Conservation (phyloP, 2,329 filamentous ascomycete genomes). For the Fusarium proliferatum region DNA sequence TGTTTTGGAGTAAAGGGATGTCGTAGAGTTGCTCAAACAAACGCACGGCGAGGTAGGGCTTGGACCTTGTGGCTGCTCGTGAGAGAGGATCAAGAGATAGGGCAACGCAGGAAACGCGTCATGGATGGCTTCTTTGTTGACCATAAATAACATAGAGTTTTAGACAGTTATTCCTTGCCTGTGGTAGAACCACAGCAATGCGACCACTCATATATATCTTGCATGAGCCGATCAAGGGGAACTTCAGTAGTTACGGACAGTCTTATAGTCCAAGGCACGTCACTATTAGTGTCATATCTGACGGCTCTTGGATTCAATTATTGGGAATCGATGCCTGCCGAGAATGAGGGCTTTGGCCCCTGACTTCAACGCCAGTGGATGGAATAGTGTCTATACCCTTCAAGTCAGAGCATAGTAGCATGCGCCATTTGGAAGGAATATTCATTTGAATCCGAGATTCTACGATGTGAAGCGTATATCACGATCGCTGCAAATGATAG, state of each 20-base stretch:
- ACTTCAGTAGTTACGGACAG: background rate
- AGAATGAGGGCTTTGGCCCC: background rate
- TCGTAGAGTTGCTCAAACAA: background rate
- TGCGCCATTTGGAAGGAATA: background rate
- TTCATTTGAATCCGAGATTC: background rate
- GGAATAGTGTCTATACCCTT: background rate
- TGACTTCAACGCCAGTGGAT: background rate
- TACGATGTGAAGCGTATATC: background rate
- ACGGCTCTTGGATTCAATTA: background rate
- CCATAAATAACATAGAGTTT: background rate
- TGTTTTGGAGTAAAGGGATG: too few species aligned
- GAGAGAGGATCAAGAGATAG: background rate
- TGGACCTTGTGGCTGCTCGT: background rate
- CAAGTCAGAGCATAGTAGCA: background rate
- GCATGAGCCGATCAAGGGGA: background rate
- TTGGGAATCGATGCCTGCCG: background rate
- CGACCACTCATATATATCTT: background rate
- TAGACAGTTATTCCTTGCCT: too few species aligned
- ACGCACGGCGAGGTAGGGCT: background rate
- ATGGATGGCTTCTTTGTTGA: background rate
- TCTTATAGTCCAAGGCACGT: background rate
- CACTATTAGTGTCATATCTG: background rate
- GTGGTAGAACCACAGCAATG: background rate
- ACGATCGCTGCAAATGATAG: background rate
- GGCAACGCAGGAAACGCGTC: background rate